Base-by-base conservation (phyloP, 78 protist genomes). In the Paulinella micropora region DNA sequence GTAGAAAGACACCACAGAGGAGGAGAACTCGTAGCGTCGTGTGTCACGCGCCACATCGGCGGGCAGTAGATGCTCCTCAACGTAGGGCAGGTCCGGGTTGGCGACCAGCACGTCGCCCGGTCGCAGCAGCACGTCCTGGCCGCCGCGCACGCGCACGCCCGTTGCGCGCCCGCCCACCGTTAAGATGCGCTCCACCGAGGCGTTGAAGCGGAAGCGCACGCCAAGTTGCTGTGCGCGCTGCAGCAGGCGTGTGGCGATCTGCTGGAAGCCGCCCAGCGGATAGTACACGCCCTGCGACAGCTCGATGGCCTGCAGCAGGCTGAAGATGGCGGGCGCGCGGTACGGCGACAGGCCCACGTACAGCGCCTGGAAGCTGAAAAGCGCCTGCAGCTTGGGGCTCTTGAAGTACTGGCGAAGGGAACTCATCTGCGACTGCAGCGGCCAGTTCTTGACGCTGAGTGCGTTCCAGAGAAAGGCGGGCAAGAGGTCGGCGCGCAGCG, bases 81-180 rank as follows among this genome's bases (percentile, higher is more conserved):
- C 88, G 69, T 37, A 87, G n/a, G 89, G 89, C n/a, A 87, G 89
- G 39, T 87, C 79, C 28, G 89, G 77, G 79, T 87, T 87, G 6
- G 81, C 39, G 38, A 87, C 79, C 64, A 87, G 34, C 35, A 87
- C 73, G 82, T 87, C 89, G 3, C 77, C 89, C 26, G 32, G 38
- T 34, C 31, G 3, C 37, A 2, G 2, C 34, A 39, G 67, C 3
- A 34, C 81, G 3, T 87, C 39, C 31, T 67, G 34, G 82, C 29
- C 77, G 9, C 32, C 51, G 6, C 29, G 79, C 73, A n/a, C 38
- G 34, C 34, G 79, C 28, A 64, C 77, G 15, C 77, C 83, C 39
- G 31, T 87, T 2, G 67, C 82, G 39, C 28, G 77, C 23, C 23
- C 23, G 77, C 23, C 77, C 15, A 64, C 77, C 77, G 15, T 64